A percentile compares a stretch with the other conserved stretches of the same genome.
Conservation (phyloP, 2,329 filamentous ascomycete genomes). For the Fusarium nygamai region DNA sequence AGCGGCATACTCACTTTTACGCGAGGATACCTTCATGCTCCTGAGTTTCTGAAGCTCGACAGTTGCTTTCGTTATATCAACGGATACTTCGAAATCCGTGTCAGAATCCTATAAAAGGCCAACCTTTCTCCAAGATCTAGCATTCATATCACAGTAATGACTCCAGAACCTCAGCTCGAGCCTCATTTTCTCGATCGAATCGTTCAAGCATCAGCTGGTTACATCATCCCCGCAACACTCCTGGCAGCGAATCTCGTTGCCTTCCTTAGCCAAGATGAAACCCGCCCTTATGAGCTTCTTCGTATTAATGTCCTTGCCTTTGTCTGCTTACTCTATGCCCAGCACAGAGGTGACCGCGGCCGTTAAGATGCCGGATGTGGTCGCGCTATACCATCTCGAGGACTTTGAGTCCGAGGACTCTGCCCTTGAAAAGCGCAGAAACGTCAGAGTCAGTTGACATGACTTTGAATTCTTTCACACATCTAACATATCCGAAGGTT, state of each 20-base stretch:
- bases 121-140: accelerated
- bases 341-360: not conserved
- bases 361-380: accelerated
- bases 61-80: not conserved
- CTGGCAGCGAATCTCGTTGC: not conserved
- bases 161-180: accelerated
- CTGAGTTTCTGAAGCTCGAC: not conserved
- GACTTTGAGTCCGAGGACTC: not conserved
- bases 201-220: not conserved
- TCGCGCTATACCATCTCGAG: not conserved
- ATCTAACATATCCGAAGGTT: not conserved
- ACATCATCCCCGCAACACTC: not conserved
- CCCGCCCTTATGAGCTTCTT: not conserved
- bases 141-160: not conserved
- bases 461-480: not conserved
- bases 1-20: not conserved
- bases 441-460: not conserved
- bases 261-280: not conserved
- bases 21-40: not conserved
- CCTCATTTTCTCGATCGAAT: not conserved
- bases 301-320: not conserved
- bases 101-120: accelerated
- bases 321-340: not conserved
- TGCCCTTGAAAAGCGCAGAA: not conserved
- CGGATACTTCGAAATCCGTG: accelerated